Conservation (phyloP, 495 filamentous ascomycete species). For the Xylaria telfairii region DNA sequence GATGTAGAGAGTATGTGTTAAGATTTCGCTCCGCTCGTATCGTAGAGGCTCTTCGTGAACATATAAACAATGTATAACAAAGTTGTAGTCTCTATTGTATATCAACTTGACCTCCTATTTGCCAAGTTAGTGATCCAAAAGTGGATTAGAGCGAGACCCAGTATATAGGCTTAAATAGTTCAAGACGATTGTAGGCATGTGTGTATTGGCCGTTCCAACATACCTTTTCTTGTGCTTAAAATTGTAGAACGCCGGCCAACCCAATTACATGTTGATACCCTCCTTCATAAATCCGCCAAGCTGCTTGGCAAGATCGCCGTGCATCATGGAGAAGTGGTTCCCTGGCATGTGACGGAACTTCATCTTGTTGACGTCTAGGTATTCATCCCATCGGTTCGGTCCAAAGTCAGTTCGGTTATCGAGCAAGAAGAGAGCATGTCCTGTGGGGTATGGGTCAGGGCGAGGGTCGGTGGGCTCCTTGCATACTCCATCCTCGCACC, state of each 20-base stretch:
- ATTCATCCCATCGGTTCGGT: slow-evolving; percentile 80
- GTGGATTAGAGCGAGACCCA: not conserved
- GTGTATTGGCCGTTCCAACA: not conserved
- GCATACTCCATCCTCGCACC: slow-evolving; percentile 84
- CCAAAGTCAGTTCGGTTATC: slow-evolving; percentile 80
- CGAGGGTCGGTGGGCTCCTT: slow-evolving; percentile 70
- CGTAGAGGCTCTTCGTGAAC: not conserved
- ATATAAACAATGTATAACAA: not conserved
- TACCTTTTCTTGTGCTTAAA: not conserved
- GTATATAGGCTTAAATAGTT: not conserved
- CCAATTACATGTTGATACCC: slow-evolving; percentile 32
- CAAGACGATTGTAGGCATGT: slow-evolving; percentile 1
- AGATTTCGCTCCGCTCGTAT: not conserved
- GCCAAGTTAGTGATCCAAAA: not conserved
- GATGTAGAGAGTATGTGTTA: not conserved
- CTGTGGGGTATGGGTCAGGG: slow-evolving; percentile 70
- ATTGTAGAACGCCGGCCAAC: not conserved
- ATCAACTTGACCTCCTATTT: not conserved
- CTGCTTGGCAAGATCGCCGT: slow-evolving; percentile 55
- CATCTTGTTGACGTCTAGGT: slow-evolving; percentile 70
- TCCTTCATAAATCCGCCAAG: slow-evolving; percentile 49
- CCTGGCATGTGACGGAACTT: slow-evolving; percentile 65
- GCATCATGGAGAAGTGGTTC: slow-evolving; percentile 79
- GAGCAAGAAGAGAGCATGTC: slow-evolving; percentile 79
- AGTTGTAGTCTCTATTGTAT: slow-evolving; percentile 2